Base-by-base conservation (phyloP, 2,329 filamentous ascomycete genomes). In the Cladosporium sp. region DNA sequence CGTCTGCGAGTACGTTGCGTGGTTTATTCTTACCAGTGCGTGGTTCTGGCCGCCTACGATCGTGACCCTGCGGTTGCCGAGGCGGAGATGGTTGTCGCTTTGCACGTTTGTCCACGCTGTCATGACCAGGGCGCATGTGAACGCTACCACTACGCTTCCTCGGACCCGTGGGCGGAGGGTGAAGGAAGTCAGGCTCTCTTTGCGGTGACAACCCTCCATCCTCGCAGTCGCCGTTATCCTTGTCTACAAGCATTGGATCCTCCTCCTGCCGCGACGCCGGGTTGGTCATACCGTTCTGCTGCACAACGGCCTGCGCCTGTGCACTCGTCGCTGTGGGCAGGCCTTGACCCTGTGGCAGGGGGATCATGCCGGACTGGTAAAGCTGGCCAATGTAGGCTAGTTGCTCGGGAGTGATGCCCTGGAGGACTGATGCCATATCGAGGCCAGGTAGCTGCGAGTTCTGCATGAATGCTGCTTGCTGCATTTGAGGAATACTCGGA, bases 221-320 rank as follows among this genome's bases (percentile, higher is more conserved):
- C 71, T 94, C 92, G 69, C 95, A 76, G 76, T 96, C 92, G 18
- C 90, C 91, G 72, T 96, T 92, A 73, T 95, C 91, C 65, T 80
- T 80, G 65, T 85, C 83, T 64, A 77, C 76, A 55, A 82, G 75
- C 59, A 76, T 60, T 65, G 68, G 59, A 32, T 68, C 68, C 41
- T 64, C 18, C 28, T 65, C 61, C 52, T 64, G 64, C 28, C 15
- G 8, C 26, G 36, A 65, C 6, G 32, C n/a, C 5, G 32, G 7
- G 11, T 38, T 66, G 15, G 41, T 21, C n/a, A n/a, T 21, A 14
- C 61, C 55, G 55, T 41, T 65, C 30, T 26, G 21, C 21, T 30
- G 38, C 38, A 14, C 26, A 24, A 34, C 28, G 14, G 18, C n/a
- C 24, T 41, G 38, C 38, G 55, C 14, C 30, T 60, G 28, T 21